Base-by-base conservation (phyloP, 352 stramenopile genomes). In the Phytophthora constricta region DNA sequence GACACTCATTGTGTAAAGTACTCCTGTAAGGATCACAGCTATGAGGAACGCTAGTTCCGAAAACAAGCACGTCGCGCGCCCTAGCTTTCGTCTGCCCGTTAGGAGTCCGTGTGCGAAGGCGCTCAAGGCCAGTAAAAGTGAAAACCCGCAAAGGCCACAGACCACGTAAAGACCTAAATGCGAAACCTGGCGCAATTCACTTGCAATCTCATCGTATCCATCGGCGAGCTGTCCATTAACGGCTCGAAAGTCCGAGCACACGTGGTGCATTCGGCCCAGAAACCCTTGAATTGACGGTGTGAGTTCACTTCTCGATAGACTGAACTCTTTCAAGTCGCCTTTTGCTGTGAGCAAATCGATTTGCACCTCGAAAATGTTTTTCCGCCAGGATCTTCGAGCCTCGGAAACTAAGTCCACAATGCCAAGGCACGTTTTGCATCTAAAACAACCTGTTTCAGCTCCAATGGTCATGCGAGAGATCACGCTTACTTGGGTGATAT, bases 381-480 rank as follows among this genome's bases (percentile, higher is more conserved):
- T 72, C 22, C 68, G 61, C 79, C 84, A 91, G 3, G 68, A 62
- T 9, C 78, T 80, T 28, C 65, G 62, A 0, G 78, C 67, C 7
- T 69, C 64, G 8, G 34, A 50, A 7, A 89, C 51, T 9, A 86
- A 68, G 5, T 76, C 53, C 4, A 37, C 42, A 1, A 92, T 65
- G 17, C 46, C 47, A 5, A 74, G 62, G 61, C 85, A 93, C 2
- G 70, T 72, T 51, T 89, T 86, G 50, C 85, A 93, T 20, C 69
- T 75, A 51, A 90, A 92, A 37, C 83, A 93, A 13, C 85, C 84
- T 2, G 79, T 89, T 16, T 57, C 20, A 0, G 68, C 79, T 0
- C 79, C 85, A 37, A 86, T 63, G 7, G 63, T 84, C 85, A 92
- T 93, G 33, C 83, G 79, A 27, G 70, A 74, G 1, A 58, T 52